Conservation (phyloP, 345 rosid genomes). For the Salix udensis region DNA sequence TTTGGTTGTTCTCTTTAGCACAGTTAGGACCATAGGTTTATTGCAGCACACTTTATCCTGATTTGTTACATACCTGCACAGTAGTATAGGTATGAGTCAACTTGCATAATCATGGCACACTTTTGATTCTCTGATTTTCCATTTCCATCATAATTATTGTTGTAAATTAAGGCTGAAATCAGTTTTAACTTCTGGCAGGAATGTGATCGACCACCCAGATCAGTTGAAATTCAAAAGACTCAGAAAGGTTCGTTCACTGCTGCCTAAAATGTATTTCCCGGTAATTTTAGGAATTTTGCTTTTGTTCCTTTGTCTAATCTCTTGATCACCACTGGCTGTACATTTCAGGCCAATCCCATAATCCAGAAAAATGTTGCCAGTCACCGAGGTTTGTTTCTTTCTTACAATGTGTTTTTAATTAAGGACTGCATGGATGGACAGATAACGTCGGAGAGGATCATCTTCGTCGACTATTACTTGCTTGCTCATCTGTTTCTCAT, state of each 20-base stretch:
- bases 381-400: constrained; percentile 47
- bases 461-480: background rate
- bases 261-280: background rate
- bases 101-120: background rate
- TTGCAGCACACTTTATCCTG: background rate
- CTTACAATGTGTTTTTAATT: background rate
- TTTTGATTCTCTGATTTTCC: background rate
- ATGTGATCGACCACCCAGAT: constrained; percentile 72
- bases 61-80: background rate
- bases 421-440: background rate
- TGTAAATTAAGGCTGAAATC: background rate
- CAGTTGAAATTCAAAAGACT: constrained; percentile 69
- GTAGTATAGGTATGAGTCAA: background rate
- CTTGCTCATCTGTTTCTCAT: background rate
- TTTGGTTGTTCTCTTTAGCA: background rate
- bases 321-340: constrained; percentile 2
- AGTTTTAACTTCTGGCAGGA: constrained; percentile 40
- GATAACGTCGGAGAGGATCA: background rate
- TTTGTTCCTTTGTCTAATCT: background rate
- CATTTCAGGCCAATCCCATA: constrained; percentile 69
- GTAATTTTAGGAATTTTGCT: background rate
- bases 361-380: constrained; percentile 60
- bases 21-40: background rate
- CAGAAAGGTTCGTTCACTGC: constrained; percentile 52
- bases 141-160: background rate